Evolutionary conservation across 257 asterid species (phyloP).

Genomic region (Forsythia viridissima): DNA sequence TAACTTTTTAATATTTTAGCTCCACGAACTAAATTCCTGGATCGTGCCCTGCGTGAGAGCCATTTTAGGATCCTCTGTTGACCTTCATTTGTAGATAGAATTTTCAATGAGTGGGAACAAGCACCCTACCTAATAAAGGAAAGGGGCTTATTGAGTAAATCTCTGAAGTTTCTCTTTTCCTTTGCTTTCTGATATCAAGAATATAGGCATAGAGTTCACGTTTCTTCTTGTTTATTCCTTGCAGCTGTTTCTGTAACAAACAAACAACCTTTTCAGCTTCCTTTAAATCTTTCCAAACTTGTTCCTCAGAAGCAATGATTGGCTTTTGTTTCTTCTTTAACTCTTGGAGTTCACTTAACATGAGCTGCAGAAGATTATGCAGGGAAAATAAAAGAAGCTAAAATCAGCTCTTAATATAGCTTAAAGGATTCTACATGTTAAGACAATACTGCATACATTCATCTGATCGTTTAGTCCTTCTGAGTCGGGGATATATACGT

Average conservation of each 20-base stretch:
- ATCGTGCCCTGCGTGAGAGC: too few species aligned
- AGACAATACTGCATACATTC: background rate
- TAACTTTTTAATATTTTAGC: too few species aligned
- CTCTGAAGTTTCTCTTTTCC: too few species aligned
- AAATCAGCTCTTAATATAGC: background rate
- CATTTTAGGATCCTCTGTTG: too few species aligned
- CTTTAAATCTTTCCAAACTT: background rate
- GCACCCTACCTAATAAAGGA: too few species aligned
- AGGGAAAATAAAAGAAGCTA: background rate
- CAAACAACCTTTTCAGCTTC: background rate
- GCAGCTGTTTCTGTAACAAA: background rate
- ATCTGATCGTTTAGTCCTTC: background rate
- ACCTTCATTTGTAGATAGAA: too few species aligned
- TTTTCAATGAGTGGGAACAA: too few species aligned
- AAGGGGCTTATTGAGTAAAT: too few species aligned
- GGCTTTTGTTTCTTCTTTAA: background rate
- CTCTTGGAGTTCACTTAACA: background rate
- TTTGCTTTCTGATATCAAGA: too few species aligned
- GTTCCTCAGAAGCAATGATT: background rate
- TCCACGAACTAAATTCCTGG: too few species aligned
- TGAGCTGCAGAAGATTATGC: background rate
- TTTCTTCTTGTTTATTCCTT: background rate
- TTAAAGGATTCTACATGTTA: background rate
- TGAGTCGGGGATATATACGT: background rate
- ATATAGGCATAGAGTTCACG: background rate